Percentiles rank a stretch among this genome's conserved stretches.
Evolutionary conservation across 495 filamentous ascomycete species (phyloP).

Genomic region (Penicillium taxi): DNA sequence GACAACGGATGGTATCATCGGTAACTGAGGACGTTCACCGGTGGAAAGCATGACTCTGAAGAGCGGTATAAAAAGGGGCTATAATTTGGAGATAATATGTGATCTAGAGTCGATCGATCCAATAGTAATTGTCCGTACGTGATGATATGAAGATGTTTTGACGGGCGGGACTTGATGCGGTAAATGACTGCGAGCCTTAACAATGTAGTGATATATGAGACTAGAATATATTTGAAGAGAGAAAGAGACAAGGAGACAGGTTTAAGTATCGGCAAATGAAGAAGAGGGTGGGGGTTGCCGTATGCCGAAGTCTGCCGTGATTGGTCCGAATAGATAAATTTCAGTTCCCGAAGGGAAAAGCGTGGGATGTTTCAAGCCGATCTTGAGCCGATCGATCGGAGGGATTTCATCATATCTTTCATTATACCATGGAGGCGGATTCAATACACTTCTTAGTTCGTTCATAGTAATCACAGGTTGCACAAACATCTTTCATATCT

Average conservation of each 20-base stretch:
- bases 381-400: slow-evolving; percentile 12
- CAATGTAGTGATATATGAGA: slow-evolving; percentile 13
- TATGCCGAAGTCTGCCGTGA: too few species aligned
- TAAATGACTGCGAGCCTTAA: too few species aligned
- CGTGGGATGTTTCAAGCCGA: neutral
- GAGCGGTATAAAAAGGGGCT: slow-evolving; percentile 1
- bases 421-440: neutral
- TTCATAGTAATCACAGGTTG: too few species aligned
- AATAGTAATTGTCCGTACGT: slow-evolving; percentile 10
- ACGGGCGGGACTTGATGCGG: too few species aligned
- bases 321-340: too few species aligned
- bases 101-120: neutral
- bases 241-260: too few species aligned
- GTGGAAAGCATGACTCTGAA: slow-evolving; percentile 39
- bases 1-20: slow-evolving; percentile 18
- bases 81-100: neutral
- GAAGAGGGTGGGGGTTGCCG: too few species aligned
- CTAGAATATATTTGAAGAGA: neutral
- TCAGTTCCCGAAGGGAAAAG: too few species aligned
- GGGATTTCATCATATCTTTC: neutral
- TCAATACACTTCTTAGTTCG: too few species aligned
- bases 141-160: slow-evolving; percentile 14
- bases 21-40: slow-evolving; percentile 30
- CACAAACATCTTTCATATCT: too few species aligned
- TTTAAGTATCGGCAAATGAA: too few species aligned